A percentile compares a stretch with the other conserved stretches of the same genome.
phyloP scores from a whole-genome alignment of 495 filamentous ascomycete genomes.

The Hypoxylon intermedium region DNA sequence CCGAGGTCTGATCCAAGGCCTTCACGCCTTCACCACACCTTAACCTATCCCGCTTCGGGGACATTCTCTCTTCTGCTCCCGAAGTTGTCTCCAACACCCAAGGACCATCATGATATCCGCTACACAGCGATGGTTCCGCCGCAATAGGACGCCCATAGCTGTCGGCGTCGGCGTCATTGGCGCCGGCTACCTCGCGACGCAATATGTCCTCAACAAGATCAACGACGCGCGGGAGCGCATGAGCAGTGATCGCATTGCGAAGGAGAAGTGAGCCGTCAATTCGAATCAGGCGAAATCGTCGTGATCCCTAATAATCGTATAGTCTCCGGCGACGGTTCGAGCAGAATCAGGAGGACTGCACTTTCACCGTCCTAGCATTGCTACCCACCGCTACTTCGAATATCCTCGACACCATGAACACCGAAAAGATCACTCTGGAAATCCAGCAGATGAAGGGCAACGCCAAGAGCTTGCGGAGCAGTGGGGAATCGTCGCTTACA shows the following conservation, averaged over 20 bases:
- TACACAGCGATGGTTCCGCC: slow-evolving; percentile 84
- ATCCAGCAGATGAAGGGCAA: slow-evolving; percentile 92
- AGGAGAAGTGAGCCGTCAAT: slow-evolving; percentile 78
- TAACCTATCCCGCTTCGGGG: too few relatives aligned
- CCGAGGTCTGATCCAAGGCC: too few relatives aligned
- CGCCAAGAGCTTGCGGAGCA: slow-evolving; percentile 68
- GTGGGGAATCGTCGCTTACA: slow-evolving; percentile 66
- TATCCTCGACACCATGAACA: slow-evolving; percentile 84
- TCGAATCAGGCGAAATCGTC: not conserved
- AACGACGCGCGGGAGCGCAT: slow-evolving; percentile 92
- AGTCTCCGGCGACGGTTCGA: slow-evolving; percentile 95
- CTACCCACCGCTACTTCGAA: slow-evolving; percentile 89
- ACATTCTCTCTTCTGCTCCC: slow-evolving; percentile 10
- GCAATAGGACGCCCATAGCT: slow-evolving; percentile 88
- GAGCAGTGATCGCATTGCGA: slow-evolving; percentile 91
- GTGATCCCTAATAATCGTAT: slow-evolving; percentile 15
- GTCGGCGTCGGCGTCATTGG: slow-evolving; percentile 86
- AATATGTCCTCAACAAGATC: slow-evolving; percentile 90
- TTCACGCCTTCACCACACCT: too few relatives aligned
- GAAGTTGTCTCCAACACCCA: slow-evolving; percentile 38
- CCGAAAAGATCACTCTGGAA: slow-evolving; percentile 87
- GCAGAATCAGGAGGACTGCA: slow-evolving; percentile 98
- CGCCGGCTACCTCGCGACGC: slow-evolving; percentile 87
- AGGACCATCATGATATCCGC: slow-evolving; percentile 72
- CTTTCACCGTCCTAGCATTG: slow-evolving; percentile 95